Percentiles rank a stretch among this genome's conserved stretches.
Evolutionary conservation across 176 grass and related monocot species (phyloP).

Genomic region (Oryza glumipatula): DNA sequence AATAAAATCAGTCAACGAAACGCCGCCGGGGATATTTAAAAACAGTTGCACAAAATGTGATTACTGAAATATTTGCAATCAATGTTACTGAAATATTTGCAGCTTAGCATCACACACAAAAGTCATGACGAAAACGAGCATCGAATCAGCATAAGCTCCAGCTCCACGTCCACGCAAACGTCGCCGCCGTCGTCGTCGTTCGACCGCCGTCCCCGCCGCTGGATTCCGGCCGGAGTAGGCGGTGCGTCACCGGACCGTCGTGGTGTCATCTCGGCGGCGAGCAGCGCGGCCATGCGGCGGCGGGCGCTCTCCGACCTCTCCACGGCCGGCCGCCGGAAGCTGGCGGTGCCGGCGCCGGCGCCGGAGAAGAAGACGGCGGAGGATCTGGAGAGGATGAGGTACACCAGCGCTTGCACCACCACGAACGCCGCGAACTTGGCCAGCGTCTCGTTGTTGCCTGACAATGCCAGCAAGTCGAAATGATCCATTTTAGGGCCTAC

Average conservation of each 20-base stretch:
- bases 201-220: neutral
- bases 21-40: neutral
- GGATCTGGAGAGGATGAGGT: slow-evolving; percentile 76
- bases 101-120: neutral
- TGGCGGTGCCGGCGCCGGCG: neutral
- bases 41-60: neutral
- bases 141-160: neutral
- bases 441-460: neutral
- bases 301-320: neutral
- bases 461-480: neutral
- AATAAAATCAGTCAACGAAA: neutral
- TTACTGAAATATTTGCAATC: neutral
- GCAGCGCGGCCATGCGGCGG: neutral
- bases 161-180: neutral
- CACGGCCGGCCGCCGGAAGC: neutral
- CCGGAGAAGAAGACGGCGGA: slow-evolving; percentile 58
- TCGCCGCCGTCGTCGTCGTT: neutral
- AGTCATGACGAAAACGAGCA: neutral
- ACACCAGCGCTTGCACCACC: slow-evolving; percentile 71
- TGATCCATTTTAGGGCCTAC: neutral
- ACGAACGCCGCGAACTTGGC: neutral
- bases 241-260: no score
- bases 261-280: neutral
- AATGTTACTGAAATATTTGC: neutral
- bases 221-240: neutral